A percentile compares a stretch with the other conserved stretches of the same genome.
Evolutionary conservation across 805 yeast genomes (phyloP).

Genomic region (Ogataea methylovora): DNA sequence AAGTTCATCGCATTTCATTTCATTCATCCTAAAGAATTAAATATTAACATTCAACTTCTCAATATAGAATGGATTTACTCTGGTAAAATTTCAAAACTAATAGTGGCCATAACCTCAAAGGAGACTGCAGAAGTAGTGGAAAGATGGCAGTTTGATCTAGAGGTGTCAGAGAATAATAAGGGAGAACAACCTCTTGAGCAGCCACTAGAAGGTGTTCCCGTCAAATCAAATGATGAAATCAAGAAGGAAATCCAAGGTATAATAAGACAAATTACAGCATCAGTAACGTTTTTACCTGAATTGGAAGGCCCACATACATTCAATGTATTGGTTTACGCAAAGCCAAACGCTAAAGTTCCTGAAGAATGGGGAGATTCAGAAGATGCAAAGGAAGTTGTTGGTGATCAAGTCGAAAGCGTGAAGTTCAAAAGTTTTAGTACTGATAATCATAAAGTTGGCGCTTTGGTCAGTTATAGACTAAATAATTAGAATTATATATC

Average conservation of each 20-base stretch:
- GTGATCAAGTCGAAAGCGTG: slow-evolving; percentile 54
- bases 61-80: slow-evolving; percentile 56
- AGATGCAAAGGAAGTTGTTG: slow-evolving; percentile 44
- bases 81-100: slow-evolving; percentile 58
- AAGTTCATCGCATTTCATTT: slow-evolving; percentile 4
- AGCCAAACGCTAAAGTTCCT: slow-evolving; percentile 60
- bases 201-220: neutral
- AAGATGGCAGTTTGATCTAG: slow-evolving; percentile 78
- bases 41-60: too few species aligned
- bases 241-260: slow-evolving; percentile 79
- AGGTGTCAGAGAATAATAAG: slow-evolving; percentile 20
- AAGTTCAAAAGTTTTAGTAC: slow-evolving; percentile 65
- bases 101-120: slow-evolving; percentile 66
- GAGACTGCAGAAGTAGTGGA: slow-evolving; percentile 65
- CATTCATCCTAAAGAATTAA: too few species aligned
- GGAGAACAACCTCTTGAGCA: neutral
- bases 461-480: slow-evolving; percentile 56
- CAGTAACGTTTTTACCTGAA: slow-evolving; percentile 78
- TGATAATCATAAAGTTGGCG: slow-evolving; percentile 59
- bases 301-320: slow-evolving; percentile 61
- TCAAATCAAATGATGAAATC: slow-evolving; percentile 39
- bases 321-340: slow-evolving; percentile 78
- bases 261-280: slow-evolving; percentile 81
- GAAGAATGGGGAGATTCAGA: slow-evolving; percentile 75
- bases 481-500: slow-evolving; percentile 8